Evolutionary conservation across 805 yeast species (phyloP).

Genomic region (Teunomyces atbi): DNA sequence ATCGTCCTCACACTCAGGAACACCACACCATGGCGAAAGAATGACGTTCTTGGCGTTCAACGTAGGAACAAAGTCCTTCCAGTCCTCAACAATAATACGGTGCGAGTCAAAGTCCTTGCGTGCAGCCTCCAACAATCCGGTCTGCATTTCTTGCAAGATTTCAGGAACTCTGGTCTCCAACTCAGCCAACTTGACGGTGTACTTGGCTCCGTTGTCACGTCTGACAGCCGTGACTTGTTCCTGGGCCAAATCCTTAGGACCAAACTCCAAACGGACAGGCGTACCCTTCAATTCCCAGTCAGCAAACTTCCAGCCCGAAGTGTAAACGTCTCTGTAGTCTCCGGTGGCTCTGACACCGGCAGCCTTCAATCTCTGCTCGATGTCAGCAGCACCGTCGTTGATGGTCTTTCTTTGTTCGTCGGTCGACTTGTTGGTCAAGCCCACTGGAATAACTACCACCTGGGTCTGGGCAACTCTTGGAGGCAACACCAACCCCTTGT

Average conservation of each 20-base stretch:
- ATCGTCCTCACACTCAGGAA: slow-evolving; percentile 89
- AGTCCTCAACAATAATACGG: slow-evolving; percentile 73
- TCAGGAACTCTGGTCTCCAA: slow-evolving; percentile 67
- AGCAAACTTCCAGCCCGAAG: slow-evolving; percentile 98
- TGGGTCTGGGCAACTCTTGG: slow-evolving; percentile 95
- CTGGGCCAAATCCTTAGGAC: slow-evolving; percentile 90
- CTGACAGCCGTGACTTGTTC: slow-evolving; percentile 84
- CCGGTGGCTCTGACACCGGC: slow-evolving; percentile 74
- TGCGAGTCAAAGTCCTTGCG: slow-evolving; percentile 81
- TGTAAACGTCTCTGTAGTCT: slow-evolving; percentile 90
- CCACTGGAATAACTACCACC: slow-evolving; percentile 92
- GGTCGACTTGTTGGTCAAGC: slow-evolving; percentile 83
- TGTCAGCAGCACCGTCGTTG: slow-evolving; percentile 63
- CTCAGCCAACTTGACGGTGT: slow-evolving; percentile 60
- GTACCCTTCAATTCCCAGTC: slow-evolving; percentile 96
- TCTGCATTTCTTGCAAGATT: slow-evolving; percentile 79
- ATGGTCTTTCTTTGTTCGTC: slow-evolving; percentile 72
- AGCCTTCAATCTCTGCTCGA: slow-evolving; percentile 59
- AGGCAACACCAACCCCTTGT: slow-evolving; percentile 96
- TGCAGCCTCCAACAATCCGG: slow-evolving; percentile 71
- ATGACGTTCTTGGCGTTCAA: slow-evolving; percentile 89
- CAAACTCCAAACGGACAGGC: slow-evolving; percentile 91
- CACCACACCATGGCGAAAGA: slow-evolving; percentile 97
- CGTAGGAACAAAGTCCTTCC: slow-evolving; percentile 92
- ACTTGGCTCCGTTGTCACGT: slow-evolving; percentile 85